These are phyloP conservation scores for Ophiostoma fasciatum DNA, from an alignment of 2,329 filamentous ascomycete species.

Conservation along the genomic window DNA sequence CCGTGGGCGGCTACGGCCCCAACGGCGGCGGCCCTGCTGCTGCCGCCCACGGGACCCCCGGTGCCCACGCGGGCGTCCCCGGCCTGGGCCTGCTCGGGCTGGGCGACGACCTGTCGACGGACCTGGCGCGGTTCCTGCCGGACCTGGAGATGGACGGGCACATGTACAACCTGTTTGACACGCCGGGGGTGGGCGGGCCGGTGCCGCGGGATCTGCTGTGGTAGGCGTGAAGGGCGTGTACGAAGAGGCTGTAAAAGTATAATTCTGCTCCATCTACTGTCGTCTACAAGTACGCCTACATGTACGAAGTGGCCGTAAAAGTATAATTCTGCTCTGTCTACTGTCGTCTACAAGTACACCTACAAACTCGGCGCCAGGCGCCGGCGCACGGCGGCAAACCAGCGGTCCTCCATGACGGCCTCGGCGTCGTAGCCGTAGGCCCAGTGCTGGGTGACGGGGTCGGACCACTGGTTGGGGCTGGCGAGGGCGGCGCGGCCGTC, in stretches of 20 bases:
- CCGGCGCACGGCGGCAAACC: neutral
- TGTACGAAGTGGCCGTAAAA: too few relatives aligned
- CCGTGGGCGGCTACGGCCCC: too few relatives aligned
- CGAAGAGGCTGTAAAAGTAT: neutral
- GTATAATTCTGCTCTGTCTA: neutral
- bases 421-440: slow-evolving; percentile 34
- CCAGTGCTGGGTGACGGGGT: slow-evolving; percentile 30
- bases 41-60: too few relatives aligned
- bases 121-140: neutral
- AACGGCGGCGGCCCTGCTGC: too few relatives aligned
- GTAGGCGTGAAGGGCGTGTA: too few relatives aligned
- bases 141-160: neutral
- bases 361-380: neutral
- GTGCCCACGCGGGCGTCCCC: too few relatives aligned
- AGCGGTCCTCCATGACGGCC: neutral
- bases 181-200: neutral
- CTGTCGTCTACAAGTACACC: too few relatives aligned
- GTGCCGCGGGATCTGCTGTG: neutral
- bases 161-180: neutral
- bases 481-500: slow-evolving; percentile 19
- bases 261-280: too few relatives aligned
- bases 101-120: neutral
- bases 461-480: slow-evolving; percentile 34
- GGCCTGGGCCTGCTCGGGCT: too few relatives aligned
- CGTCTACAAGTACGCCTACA: too few relatives aligned